phyloP scores from a whole-genome alignment of 768 basidiomycete species.

The Mycena haematopus region DNA sequence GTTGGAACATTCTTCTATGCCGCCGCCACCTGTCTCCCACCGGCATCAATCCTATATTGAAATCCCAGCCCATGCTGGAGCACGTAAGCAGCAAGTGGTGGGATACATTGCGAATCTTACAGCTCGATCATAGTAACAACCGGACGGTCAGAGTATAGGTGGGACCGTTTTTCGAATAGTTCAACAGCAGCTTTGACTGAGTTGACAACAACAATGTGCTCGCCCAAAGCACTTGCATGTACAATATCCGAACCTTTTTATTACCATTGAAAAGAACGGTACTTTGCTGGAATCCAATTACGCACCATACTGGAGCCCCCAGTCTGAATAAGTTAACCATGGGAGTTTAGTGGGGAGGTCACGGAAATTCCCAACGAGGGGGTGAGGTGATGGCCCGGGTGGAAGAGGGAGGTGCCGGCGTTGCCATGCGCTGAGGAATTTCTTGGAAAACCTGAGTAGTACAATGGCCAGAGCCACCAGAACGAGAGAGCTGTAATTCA shows the following conservation, averaged over 20 bases:
- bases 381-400: no score
- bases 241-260: conserved; percentile 31
- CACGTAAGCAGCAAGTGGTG: not conserved
- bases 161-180: conserved; percentile 33
- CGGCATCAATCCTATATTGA: conserved; percentile 35
- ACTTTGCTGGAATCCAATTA: not conserved
- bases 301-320: conserved; percentile 32
- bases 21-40: conserved; percentile 40
- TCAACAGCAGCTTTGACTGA: conserved; percentile 33
- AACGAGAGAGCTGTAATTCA: no score
- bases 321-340: conserved; percentile 33
- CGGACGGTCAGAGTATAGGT: conserved; percentile 33
- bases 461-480: no score
- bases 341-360: conserved; percentile 28
- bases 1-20: conserved; percentile 38
- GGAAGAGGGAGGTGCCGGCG: no score
- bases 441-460: no score
- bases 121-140: conserved; percentile 24
- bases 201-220: conserved; percentile 38
- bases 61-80: conserved; percentile 41
- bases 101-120: conserved; percentile 14
- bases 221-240: conserved; percentile 31
- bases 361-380: conserved; percentile 25
- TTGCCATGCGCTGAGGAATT: no score
- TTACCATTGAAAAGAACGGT: not conserved